phyloP scores from a whole-genome alignment of 495 filamentous ascomycete genomes.

The Neurospora sp. region DNA sequence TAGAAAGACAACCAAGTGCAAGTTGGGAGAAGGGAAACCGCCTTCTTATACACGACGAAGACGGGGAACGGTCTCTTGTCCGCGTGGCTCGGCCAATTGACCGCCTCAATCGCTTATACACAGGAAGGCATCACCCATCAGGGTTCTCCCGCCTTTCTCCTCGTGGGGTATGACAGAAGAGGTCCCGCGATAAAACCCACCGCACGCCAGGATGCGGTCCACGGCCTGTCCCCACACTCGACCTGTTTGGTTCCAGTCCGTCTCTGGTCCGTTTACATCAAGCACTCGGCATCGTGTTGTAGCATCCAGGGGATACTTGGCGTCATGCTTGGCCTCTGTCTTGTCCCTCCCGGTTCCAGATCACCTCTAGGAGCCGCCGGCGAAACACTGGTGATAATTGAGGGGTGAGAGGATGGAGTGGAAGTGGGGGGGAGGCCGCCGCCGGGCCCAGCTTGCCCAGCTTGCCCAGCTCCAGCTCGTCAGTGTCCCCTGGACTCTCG shows the following conservation, averaged over 20 bases:
- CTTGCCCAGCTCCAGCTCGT: neutral
- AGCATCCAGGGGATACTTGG: neutral
- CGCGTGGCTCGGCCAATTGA: neutral
- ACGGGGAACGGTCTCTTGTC: neutral
- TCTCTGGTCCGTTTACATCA: neutral
- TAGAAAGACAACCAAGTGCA: neutral
- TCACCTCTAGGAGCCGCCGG: neutral
- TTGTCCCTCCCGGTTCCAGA: neutral
- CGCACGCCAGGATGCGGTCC: neutral
- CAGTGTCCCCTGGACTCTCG: neutral
- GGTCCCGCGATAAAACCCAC: neutral
- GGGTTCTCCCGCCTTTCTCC: neutral
- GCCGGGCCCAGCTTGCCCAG: neutral
- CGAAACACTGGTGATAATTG: neutral
- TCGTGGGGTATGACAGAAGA: neutral
- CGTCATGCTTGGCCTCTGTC: neutral
- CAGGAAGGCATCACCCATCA: neutral
- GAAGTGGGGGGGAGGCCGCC: neutral
- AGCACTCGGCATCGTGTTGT: neutral
- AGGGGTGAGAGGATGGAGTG: neutral
- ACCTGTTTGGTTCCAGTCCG: neutral
- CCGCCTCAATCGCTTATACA: neutral
- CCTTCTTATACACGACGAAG: neutral
- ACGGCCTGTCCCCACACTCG: neutral
- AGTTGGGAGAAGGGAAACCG: neutral